Evolutionary conservation across 805 yeast genomes (phyloP).

Genomic region (Cyberlindnera amylophila): DNA sequence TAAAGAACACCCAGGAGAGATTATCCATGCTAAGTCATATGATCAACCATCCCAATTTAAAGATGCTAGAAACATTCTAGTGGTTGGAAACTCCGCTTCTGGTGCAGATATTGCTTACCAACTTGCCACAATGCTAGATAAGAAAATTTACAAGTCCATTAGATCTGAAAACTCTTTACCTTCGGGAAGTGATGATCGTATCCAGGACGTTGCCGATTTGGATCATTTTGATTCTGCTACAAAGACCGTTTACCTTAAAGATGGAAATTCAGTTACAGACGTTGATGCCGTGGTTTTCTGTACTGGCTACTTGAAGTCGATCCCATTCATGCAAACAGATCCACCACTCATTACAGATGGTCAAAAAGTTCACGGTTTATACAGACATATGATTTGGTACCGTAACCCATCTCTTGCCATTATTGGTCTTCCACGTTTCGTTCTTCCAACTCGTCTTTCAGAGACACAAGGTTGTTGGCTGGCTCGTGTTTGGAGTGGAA

Average conservation of each 20-base stretch:
- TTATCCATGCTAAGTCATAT: constrained; percentile 57
- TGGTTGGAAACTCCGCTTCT: constrained; percentile 76
- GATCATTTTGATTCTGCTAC: constrained; percentile 35
- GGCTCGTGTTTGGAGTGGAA: constrained; percentile 57
- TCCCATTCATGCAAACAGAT: constrained; percentile 51
- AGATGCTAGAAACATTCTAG: constrained; percentile 42
- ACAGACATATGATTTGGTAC: constrained; percentile 55
- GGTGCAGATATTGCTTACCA: constrained; percentile 74
- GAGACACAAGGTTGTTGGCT: constrained; percentile 64
- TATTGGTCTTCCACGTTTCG: constrained; percentile 57
- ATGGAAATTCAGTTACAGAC: constrained; percentile 41
- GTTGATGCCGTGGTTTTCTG: constrained; percentile 64
- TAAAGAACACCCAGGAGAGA: constrained; percentile 39
- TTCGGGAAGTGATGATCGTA: constrained; percentile 40
- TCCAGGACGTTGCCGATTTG: constrained; percentile 42
- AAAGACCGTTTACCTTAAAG: constrained; percentile 41
- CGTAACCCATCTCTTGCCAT: constrained; percentile 63
- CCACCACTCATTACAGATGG: constrained; percentile 41
- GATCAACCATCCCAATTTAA: constrained; percentile 42
- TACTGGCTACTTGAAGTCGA: constrained; percentile 68
- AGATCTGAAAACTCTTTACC: constrained; percentile 44
- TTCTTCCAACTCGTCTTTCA: constrained; percentile 58
- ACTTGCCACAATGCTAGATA: constrained; percentile 40
- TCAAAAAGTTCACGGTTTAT: constrained; percentile 45
- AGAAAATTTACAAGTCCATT: constrained; percentile 43